Evolutionary conservation across 2,329 filamentous ascomycete genomes (phyloP).

Genomic region (Niveomyces coronatus): DNA sequence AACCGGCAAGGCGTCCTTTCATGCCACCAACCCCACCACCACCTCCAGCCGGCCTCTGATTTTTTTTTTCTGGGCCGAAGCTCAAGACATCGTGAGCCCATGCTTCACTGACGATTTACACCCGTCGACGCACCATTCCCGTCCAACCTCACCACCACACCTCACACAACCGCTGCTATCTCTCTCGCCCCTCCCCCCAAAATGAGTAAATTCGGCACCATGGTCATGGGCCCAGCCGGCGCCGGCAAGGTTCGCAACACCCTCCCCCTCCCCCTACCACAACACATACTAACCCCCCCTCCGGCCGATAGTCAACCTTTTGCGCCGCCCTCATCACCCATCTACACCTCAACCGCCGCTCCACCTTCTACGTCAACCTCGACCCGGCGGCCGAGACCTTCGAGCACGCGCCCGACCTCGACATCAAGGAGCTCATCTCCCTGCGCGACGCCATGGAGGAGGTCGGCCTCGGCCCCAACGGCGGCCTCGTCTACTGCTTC

Average conservation of each 20-base stretch:
- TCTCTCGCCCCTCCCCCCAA: slow-evolving; percentile 18
- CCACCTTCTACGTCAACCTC: slow-evolving; percentile 95
- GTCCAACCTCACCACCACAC: too few relatives aligned
- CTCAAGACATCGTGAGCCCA: too few relatives aligned
- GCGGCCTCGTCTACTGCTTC: slow-evolving; percentile 91
- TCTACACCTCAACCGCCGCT: slow-evolving; percentile 80
- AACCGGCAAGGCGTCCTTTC: too few relatives aligned
- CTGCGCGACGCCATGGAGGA: slow-evolving; percentile 97
- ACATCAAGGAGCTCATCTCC: slow-evolving; percentile 90
- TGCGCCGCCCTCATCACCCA: slow-evolving; percentile 89
- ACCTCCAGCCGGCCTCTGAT: too few relatives aligned
- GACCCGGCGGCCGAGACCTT: slow-evolving; percentile 93
- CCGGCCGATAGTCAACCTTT: slow-evolving; percentile 64
- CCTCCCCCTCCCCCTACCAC: not conserved
- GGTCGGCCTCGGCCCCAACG: slow-evolving; percentile 80
- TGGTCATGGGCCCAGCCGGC: slow-evolving; percentile 93
- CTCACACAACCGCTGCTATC: not conserved
- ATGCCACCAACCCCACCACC: too few relatives aligned
- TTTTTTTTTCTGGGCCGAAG: too few relatives aligned
- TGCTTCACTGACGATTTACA: too few relatives aligned
- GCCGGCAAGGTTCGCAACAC: slow-evolving; percentile 65
- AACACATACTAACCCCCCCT: not conserved
- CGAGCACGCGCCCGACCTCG: slow-evolving; percentile 81
- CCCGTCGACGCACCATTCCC: too few relatives aligned
- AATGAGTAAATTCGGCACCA: slow-evolving; percentile 90